Conservation (phyloP, 352 stramenopile species). For the Phytophthora melonis region DNA sequence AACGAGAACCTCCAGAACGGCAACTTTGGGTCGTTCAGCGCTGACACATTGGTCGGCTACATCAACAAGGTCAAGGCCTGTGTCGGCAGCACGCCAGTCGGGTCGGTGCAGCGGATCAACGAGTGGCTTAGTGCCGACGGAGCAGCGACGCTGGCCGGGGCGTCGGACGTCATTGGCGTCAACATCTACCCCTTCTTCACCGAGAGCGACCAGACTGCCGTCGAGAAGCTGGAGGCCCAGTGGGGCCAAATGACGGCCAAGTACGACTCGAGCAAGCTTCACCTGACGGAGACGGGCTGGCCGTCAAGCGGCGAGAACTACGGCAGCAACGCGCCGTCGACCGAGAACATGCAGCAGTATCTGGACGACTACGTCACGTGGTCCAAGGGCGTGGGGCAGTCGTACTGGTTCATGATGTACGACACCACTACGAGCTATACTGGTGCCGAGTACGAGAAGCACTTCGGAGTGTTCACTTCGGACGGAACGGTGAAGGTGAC, state of each 20-base stretch:
- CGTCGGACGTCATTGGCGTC: constrained; percentile 52
- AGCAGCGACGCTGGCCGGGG: constrained; percentile 45
- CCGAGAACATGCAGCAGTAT: constrained; percentile 51
- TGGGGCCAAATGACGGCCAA: constrained; percentile 54
- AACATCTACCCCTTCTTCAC: constrained; percentile 88
- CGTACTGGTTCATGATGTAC: constrained; percentile 82
- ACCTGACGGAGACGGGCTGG: constrained; percentile 72
- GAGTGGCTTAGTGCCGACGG: constrained; percentile 59
- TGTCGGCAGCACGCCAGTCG: constrained; percentile 53
- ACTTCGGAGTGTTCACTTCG: constrained; percentile 61
- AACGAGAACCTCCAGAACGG: constrained; percentile 78
- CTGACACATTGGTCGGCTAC: constrained; percentile 45
- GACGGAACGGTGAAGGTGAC: constrained; percentile 48
- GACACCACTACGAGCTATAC: constrained; percentile 58
- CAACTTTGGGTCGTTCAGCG: constrained; percentile 49
- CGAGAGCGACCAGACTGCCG: constrained; percentile 33
- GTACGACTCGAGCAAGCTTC: constrained; percentile 54
- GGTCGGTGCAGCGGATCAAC: constrained; percentile 74
- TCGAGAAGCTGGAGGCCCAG: constrained; percentile 64
- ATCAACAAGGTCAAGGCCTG: constrained; percentile 66
- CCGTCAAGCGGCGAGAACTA: constrained; percentile 48
- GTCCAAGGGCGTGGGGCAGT: constrained; percentile 36
- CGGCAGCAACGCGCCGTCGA: constrained; percentile 48
- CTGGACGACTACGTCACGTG: constrained; percentile 58
- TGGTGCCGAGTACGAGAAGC: constrained; percentile 59